Base-by-base conservation (phyloP, 2,329 filamentous ascomycete genomes). In the Thielaviopsis populi region DNA sequence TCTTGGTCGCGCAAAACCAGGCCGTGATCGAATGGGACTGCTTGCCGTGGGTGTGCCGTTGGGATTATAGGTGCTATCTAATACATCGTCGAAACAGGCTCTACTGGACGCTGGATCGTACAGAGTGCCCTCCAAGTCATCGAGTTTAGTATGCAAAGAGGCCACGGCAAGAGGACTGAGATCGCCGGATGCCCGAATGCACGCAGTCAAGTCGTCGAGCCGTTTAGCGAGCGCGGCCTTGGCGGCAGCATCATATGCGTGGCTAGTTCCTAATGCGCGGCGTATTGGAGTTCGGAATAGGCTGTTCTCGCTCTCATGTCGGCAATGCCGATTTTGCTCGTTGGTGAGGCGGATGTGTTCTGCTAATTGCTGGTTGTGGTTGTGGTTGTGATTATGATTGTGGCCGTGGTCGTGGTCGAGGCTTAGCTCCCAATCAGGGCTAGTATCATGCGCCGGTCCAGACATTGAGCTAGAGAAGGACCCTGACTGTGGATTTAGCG, bases 201-300 rank as follows among this genome's bases (percentile, higher is more conserved):
- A 56, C 17, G 58, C 54, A 2, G 64, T 66, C 11, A 66, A 37
- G 19, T 63, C 64, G n/a, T 66, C 64, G 13, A 66, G 62, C 33
- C 64, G 61, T 24, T 63, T 63, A 13, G 64, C 58, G n/a, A 66
- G 62, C 15, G 58, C 56, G 41, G 64, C 64, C 46, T 63, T 63
- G 19, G 64, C 64, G 24, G 64, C 64, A 19, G 61, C 64, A 61
- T 66, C 64, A 58, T 66, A 66, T n/a, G 64, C 64, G 19, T 66
- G 61, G 46, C 61, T 63, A 22, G 64, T 66, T 22, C 61, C 64
- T 8, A 66, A 37, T 15, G 64, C 64, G 19, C 64, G 56, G 30
- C 61, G 64, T 41, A 66, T 66, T 1, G 64, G 59, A 27, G 63
- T 62, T 5, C 53, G 59, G 43, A 62, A 62, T 6, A 54, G 22